phyloP scores from a whole-genome alignment of 345 rosid genomes.

The Noccaea caerulescens region DNA sequence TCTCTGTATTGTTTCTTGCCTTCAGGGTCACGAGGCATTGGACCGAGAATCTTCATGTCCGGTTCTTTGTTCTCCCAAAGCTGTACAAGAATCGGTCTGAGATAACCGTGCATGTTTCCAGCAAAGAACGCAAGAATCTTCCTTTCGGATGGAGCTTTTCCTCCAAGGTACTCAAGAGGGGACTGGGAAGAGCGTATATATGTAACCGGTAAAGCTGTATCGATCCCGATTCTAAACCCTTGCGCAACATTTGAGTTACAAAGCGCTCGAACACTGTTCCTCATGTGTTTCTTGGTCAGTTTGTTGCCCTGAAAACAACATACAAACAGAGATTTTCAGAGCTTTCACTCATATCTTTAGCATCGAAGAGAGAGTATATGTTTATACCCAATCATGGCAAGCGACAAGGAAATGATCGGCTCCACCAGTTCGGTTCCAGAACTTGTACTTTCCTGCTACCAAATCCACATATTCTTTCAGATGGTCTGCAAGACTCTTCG shows the following conservation, averaged over 20 bases:
- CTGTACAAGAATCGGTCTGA: slow-evolving; percentile 63
- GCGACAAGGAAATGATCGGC: slow-evolving; percentile 90
- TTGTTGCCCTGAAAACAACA: slow-evolving; percentile 61
- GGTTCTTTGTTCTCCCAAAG: slow-evolving; percentile 74
- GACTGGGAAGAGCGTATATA: slow-evolving; percentile 62
- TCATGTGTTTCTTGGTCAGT: slow-evolving; percentile 58
- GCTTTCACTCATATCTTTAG: too few relatives aligned
- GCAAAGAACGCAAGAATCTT: slow-evolving; percentile 83
- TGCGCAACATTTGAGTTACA: slow-evolving; percentile 78
- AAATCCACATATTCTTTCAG: slow-evolving; percentile 61
- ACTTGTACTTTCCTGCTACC: slow-evolving; percentile 62
- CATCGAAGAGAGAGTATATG: too few relatives aligned
- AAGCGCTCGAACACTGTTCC: slow-evolving; percentile 66
- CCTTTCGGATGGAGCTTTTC: slow-evolving; percentile 66
- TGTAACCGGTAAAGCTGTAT: slow-evolving; percentile 75
- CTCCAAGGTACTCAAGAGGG: slow-evolving; percentile 68
- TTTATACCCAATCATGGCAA: slow-evolving; percentile 95
- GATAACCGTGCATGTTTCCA: slow-evolving; percentile 85
- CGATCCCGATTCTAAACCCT: slow-evolving; percentile 75
- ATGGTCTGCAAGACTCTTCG: slow-evolving; percentile 51
- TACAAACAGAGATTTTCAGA: not conserved
- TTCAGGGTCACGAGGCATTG: slow-evolving; percentile 63
- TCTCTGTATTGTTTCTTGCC: slow-evolving; percentile 69
- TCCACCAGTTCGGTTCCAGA: slow-evolving; percentile 87
- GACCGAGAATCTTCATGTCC: slow-evolving; percentile 83